A percentile compares a stretch with the other conserved stretches of the same genome.
phyloP scores from a whole-genome alignment of 371 early-diverging fungal genomes.

The Zancudomyces culisetae region DNA sequence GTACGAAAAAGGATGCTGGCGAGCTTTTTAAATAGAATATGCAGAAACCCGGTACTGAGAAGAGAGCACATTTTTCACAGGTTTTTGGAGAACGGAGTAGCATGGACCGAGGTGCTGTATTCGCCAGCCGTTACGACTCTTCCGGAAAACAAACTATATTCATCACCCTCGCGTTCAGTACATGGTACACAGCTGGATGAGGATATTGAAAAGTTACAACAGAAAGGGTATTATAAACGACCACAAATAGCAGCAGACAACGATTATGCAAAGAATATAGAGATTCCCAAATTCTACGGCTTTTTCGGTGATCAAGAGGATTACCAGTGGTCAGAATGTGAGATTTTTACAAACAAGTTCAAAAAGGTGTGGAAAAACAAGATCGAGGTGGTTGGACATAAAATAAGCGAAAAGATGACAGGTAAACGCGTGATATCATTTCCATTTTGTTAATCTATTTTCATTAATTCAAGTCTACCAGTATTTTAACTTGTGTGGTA shows the following conservation, averaged over 20 bases:
- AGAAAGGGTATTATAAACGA: slow-evolving; percentile 6
- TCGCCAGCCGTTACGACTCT: slow-evolving; percentile 36
- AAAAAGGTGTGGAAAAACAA: slow-evolving; percentile 7
- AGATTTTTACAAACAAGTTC: slow-evolving; percentile 40
- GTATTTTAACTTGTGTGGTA: neutral
- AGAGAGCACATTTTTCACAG: slow-evolving; percentile 43
- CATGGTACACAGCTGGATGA: slow-evolving; percentile 8
- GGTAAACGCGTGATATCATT: neutral
- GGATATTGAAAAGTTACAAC: no score
- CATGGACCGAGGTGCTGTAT: slow-evolving; percentile 50
- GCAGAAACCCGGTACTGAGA: slow-evolving; percentile 57
- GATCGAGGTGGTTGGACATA: neutral
- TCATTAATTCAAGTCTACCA: neutral
- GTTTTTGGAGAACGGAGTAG: neutral
- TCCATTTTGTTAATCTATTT: neutral
- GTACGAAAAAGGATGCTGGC: slow-evolving; percentile 75
- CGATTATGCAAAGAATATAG: slow-evolving; percentile 22
- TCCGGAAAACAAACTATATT: slow-evolving; percentile 39
- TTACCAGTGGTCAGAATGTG: slow-evolving; percentile 45
- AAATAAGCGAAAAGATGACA: neutral
- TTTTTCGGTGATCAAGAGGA: slow-evolving; percentile 39
- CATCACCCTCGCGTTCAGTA: slow-evolving; percentile 16
- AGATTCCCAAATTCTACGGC: slow-evolving; percentile 35
- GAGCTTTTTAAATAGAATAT: slow-evolving; percentile 64
- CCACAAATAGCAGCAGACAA: slow-evolving; percentile 20